A percentile compares a stretch with the other conserved stretches of the same genome.
Evolutionary conservation across 495 filamentous ascomycete species (phyloP).

Genomic region (Trichocladium uniseriatum): DNA sequence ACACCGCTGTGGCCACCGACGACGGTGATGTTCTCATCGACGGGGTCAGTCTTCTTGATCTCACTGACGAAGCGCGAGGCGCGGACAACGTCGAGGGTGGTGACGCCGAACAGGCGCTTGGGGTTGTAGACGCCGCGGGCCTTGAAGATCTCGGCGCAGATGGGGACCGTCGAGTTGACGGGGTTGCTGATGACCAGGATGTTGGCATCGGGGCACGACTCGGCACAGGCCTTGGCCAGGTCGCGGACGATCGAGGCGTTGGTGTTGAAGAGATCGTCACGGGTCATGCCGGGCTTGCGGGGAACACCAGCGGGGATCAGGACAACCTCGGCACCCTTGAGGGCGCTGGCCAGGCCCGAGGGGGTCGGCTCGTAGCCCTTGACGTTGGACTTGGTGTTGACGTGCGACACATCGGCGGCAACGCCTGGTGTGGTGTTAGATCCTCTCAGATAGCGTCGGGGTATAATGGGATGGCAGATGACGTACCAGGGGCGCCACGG

Average conservation of each 20-base stretch:
- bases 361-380: slow-evolving; percentile 59
- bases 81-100: slow-evolving; percentile 94
- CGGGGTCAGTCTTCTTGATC: too few relatives aligned
- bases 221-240: slow-evolving; percentile 73
- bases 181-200: slow-evolving; percentile 97
- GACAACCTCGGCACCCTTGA: slow-evolving; percentile 87
- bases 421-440: slow-evolving; percentile 98
- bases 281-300: slow-evolving; percentile 98
- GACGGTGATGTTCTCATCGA: slow-evolving; percentile 78
- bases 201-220: slow-evolving; percentile 82
- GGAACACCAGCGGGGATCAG: slow-evolving; percentile 97
- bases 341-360: too few relatives aligned
- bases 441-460: too few relatives aligned
- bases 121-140: slow-evolving; percentile 84
- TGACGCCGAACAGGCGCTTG: slow-evolving; percentile 93
- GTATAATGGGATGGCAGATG: slow-evolving; percentile 1
- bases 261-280: slow-evolving; percentile 98
- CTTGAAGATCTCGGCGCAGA: slow-evolving; percentile 94
- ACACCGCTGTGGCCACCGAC: slow-evolving; percentile 95
- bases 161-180: slow-evolving; percentile 97
- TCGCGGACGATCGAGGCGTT: slow-evolving; percentile 91
- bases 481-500: slow-evolving; percentile 76
- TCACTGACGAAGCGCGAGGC: slow-evolving; percentile 92
- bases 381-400: slow-evolving; percentile 83
- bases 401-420: slow-evolving; percentile 90